phyloP scores from a whole-genome alignment of 176 grass and related monocot genomes.

The Paspalum vaginatum region DNA sequence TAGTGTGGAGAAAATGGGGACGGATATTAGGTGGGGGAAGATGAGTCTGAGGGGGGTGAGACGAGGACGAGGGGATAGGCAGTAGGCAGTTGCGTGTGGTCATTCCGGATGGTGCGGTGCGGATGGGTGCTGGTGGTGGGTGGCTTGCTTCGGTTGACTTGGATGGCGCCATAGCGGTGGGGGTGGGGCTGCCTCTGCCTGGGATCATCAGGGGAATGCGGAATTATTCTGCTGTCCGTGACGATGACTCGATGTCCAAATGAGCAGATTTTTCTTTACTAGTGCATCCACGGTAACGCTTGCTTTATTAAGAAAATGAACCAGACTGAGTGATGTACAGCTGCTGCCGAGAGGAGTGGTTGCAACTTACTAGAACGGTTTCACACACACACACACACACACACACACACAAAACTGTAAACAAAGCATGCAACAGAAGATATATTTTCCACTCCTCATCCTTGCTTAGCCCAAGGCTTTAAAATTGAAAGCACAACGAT shows the following conservation, averaged over 20 bases:
- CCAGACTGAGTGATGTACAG: too few relatives aligned
- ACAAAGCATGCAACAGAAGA: background rate
- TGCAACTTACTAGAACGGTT: too few relatives aligned
- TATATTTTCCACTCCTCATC: background rate
- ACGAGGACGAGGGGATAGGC: background rate
- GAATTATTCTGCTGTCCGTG: background rate
- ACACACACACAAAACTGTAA: too few relatives aligned
- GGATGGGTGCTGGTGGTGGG: conserved; percentile 23
- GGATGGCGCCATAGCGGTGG: background rate
- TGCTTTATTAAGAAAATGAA: too few relatives aligned
- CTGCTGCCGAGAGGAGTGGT: too few relatives aligned
- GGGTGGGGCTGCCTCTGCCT: background rate
- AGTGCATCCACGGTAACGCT: too few relatives aligned
- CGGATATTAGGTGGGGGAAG: conserved; percentile 4
- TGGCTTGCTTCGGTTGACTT: conserved; percentile 40
- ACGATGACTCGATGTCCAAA: too few relatives aligned
- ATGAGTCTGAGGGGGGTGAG: background rate
- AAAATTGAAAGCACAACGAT: conserved; percentile 50
- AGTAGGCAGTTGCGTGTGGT: background rate
- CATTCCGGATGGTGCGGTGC: too few relatives aligned
- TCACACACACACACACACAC: too few relatives aligned
- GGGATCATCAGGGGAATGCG: background rate
- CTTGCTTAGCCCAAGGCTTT: conserved; percentile 60
- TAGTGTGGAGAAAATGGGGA: background rate
- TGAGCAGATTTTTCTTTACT: too few relatives aligned